phyloP scores from a whole-genome alignment of 495 filamentous ascomycete genomes.

The Penicillium dipodomyicola region DNA sequence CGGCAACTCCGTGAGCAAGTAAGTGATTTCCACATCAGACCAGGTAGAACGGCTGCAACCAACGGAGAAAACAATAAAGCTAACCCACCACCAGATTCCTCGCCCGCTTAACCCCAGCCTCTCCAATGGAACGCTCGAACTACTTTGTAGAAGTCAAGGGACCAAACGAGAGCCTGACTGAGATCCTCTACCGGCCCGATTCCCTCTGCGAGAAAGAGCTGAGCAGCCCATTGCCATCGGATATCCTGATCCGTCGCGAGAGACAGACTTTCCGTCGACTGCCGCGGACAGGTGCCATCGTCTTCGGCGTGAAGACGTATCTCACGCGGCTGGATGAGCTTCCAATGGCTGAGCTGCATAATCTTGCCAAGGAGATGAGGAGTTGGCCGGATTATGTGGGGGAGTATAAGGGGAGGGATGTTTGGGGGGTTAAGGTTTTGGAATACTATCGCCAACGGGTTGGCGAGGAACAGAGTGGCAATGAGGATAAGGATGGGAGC shows the following conservation, averaged over 20 bases:
- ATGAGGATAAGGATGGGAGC: slow-evolving; percentile 17
- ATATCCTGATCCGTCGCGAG: slow-evolving; percentile 52
- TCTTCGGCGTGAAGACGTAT: slow-evolving; percentile 57
- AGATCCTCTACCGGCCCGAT: slow-evolving; percentile 39
- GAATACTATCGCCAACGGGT: slow-evolving; percentile 41
- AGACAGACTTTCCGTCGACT: slow-evolving; percentile 55
- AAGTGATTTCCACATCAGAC: slow-evolving; percentile 17
- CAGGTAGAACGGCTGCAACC: too few relatives aligned
- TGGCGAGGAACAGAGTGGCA: slow-evolving; percentile 3
- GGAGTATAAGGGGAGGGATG: slow-evolving; percentile 50
- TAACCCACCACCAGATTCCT: slow-evolving; percentile 41
- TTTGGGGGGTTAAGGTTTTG: slow-evolving; percentile 49
- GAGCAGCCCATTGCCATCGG: slow-evolving; percentile 30
- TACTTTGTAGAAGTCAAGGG: slow-evolving; percentile 53
- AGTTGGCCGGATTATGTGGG: slow-evolving; percentile 54
- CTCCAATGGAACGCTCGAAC: slow-evolving; percentile 54
- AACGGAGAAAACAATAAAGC: slow-evolving; percentile 1
- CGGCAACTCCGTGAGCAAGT: slow-evolving; percentile 52
- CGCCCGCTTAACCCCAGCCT: slow-evolving; percentile 42
- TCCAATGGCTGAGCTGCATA: slow-evolving; percentile 42
- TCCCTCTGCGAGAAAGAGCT: slow-evolving; percentile 36
- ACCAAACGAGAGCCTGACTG: slow-evolving; percentile 42
- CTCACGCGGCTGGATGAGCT: slow-evolving; percentile 48
- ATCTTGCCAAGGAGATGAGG: slow-evolving; percentile 47
- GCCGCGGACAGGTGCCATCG: slow-evolving; percentile 44